Evolutionary conservation across 805 yeast genomes (phyloP).

Genomic region (Sugiyamaella americana): DNA sequence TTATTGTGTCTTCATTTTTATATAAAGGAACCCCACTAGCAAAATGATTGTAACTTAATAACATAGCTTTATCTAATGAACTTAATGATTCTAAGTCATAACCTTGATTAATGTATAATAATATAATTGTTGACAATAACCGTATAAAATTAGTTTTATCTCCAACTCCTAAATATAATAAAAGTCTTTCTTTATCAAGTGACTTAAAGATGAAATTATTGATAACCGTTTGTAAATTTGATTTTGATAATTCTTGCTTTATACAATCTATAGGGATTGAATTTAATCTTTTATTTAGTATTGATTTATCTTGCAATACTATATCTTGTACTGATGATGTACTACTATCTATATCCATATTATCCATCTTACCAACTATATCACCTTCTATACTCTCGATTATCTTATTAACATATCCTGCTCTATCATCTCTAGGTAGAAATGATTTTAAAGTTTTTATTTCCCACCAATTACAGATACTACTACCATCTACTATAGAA

Average conservation of each 20-base stretch:
- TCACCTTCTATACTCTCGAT: neutral
- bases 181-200: neutral
- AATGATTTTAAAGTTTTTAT: slow-evolving; percentile 11
- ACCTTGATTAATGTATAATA: too few relatives aligned
- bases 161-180: neutral
- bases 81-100: neutral
- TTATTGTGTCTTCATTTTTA: neutral
- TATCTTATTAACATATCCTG: neutral
- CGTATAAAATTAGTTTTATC: neutral
- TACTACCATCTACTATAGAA: slow-evolving; percentile 11
- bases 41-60: slow-evolving; percentile 10
- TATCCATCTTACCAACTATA: neutral
- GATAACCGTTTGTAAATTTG: too few relatives aligned
- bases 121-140: neutral
- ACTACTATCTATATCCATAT: neutral
- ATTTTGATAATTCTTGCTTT: too few relatives aligned
- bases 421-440: slow-evolving; percentile 8
- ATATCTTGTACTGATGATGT: neutral
- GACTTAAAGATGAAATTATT: too few relatives aligned
- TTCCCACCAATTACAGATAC: slow-evolving; percentile 18
- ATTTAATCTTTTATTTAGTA: slow-evolving; percentile 1
- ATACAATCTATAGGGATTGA: slow-evolving; percentile 3
- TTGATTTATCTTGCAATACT: neutral
- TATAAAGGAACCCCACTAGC: neutral
- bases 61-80: slow-evolving; percentile 17